These are phyloP conservation scores for Cryptococcus amylolentus DNA, from an alignment of 1,284 basidiomycete species.

Conservation along the genomic window DNA sequence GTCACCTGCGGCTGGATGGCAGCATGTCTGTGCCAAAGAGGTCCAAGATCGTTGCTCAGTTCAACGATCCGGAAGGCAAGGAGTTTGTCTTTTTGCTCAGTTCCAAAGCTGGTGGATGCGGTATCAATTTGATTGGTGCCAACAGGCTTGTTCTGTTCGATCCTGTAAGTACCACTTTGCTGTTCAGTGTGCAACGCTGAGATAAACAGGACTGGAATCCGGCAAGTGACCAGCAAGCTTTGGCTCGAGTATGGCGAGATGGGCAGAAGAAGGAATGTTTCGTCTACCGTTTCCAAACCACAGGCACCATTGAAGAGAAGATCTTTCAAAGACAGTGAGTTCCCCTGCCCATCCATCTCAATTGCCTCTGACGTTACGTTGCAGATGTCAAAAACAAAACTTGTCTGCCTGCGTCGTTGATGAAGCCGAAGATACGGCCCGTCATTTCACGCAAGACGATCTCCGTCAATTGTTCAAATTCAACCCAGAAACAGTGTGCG, in stretches of 20 bases:
- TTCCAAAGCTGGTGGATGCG: slow-evolving; percentile 95
- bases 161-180: slow-evolving; percentile 60
- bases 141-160: slow-evolving; percentile 95
- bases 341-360: background rate
- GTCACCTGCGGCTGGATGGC: slow-evolving; percentile 87
- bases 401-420: slow-evolving; percentile 96
- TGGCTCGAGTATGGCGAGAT: slow-evolving; percentile 98
- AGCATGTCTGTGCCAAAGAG: slow-evolving; percentile 91
- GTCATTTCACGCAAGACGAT: slow-evolving; percentile 89
- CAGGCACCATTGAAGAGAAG: slow-evolving; percentile 98
- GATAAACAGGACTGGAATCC: slow-evolving; percentile 84
- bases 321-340: slow-evolving; percentile 82
- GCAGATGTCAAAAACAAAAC: slow-evolving; percentile 83
- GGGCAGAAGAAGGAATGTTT: slow-evolving; percentile 99
- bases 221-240: slow-evolving; percentile 95
- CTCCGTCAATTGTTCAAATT: slow-evolving; percentile 89
- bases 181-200: slow-evolving; percentile 3
- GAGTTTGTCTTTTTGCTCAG: slow-evolving; percentile 95
- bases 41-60: slow-evolving; percentile 94
- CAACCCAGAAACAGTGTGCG: slow-evolving; percentile 81
- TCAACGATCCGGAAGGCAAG: slow-evolving; percentile 92
- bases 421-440: slow-evolving; percentile 91
- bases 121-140: slow-evolving; percentile 96
- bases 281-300: slow-evolving; percentile 96
- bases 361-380: slow-evolving; percentile 1